Base-by-base conservation (phyloP, 805 yeast genomes). In the Candida insectorum region DNA sequence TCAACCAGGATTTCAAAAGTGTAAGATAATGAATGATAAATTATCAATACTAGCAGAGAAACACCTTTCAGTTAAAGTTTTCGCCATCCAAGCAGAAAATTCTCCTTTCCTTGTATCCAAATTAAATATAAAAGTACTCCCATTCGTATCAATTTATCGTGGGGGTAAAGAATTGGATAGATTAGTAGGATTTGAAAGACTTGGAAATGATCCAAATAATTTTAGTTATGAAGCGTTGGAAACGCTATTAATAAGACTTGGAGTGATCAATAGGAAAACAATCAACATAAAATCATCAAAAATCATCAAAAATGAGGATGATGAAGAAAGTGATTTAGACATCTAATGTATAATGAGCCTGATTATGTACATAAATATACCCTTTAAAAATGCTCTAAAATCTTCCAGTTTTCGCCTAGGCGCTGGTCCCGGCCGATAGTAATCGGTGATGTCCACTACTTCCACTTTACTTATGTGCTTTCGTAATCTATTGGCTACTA, bases 81-180 rank as follows among this genome's bases (percentile, higher is more conserved):
- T 71, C 14, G 65, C 72, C 28, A 70, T 83, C 4, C 64, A 71
- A 34, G 95, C 85, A 0, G 72, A 65, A 22, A 60, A 71, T 24
- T 83, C 89, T 1, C 88, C 94, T 3, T 86, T 86, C 49, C 60
- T 87, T 28, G 86, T 78, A 4, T 59, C 76, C 2, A 78, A 76
- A 49, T 65, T 87, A 24, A 61, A 65, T 3, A 68, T 87, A 31
- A 75, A 81, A 50, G 78, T 81, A 8, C 62, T 86, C 4, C 96
- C 96, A 0, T 80, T 79, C 43, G 78, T 85, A 2, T 56, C 82
- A 2, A 63, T 77, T 6, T 86, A 80, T 49, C 61, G 59, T 9
- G 61, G 71, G 23, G 89, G 89, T 1, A 56, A 67, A 27, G 91
- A 84, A 45, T 51, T 63, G 4, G 67, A 71, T 10, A 59, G 85